phyloP scores from a whole-genome alignment of 129 eudicot species.

The Flaveria robusta region DNA sequence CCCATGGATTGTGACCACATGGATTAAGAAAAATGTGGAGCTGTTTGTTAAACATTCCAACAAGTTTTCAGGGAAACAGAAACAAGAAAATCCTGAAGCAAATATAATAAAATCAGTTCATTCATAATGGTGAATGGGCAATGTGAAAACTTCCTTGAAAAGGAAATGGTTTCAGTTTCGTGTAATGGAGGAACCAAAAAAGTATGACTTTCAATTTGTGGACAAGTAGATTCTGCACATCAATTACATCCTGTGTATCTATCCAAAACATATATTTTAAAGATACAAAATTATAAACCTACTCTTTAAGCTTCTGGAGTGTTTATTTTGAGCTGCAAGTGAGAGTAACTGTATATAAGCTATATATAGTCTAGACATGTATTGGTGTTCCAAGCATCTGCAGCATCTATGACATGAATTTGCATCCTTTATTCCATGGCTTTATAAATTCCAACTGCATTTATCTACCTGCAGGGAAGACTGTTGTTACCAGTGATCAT shows the following conservation, averaged over 20 bases:
- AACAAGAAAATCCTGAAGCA: neutral
- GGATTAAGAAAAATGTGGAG: neutral
- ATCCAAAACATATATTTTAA: neutral
- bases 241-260: neutral
- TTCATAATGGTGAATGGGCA: neutral
- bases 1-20: neutral
- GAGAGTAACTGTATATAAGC: neutral
- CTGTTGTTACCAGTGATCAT: constrained; percentile 92
- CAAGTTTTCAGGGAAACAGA: constrained; percentile 2
- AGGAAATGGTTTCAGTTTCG: neutral
- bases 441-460: constrained; percentile 1
- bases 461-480: constrained; percentile 60
- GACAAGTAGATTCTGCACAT: neutral
- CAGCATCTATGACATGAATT: constrained; percentile 15
- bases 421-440: constrained; percentile 9
- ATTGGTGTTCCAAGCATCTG: neutral
- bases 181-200: neutral
- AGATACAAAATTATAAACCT: neutral
- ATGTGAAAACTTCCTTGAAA: constrained; percentile 3
- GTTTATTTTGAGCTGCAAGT: neutral
- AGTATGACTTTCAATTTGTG: constrained; percentile 4
- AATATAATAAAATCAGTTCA: neutral
- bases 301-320: neutral
- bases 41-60: neutral
- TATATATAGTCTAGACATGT: neutral